Evolutionary conservation across 192 early-diverging fungal genomes (phyloP), one percentile per base, ranked within the genome.

Genomic region (Gryganskiella cystojenkinii): DNA sequence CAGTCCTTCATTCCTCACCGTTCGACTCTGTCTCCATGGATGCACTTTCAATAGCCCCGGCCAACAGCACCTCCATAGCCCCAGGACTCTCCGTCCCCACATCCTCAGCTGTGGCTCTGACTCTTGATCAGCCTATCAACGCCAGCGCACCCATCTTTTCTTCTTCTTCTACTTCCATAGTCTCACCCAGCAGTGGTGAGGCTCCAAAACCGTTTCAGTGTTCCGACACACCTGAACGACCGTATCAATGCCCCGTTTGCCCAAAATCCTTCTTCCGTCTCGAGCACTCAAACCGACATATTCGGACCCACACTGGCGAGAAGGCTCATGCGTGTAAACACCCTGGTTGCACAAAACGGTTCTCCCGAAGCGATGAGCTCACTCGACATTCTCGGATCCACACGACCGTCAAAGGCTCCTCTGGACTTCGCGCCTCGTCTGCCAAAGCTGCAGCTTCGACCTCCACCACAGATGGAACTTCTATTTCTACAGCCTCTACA

Each of bases 231-330:
- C 74, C 74, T 20, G 74, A 78, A 27, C 87, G 92, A 35, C 90
- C 92, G 22, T 93, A 94, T 72, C 82, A 88, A 60, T 94, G 92
- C 70, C 88, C 87, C 2, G 83, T 90, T 71, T 94, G 92, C 80
- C 81, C 85, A 28, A 91, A 89, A 81, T 86, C 87, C 17, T 94
- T 94, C 75, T 89, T 82, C 47, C 90, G 92, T 37, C 82, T 92
- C 15, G 92, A 92, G 70, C 92, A 94, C 76, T 90, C 90, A 76
- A 93, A 90, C n/a, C 86, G 92, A 45, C 94, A 95, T 71, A 89
- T 92, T 44, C 88, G 91, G 63, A 93, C 91, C 2, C 94, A 95
- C 67, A 95, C 94, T 1, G 94, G 94, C 43, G 94, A 95, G 81
- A 90, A 90, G 60, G 93, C 94, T 9, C 90, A 94, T 69, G 81